Evolutionary conservation across 768 basidiomycete genomes (phyloP), one percentile per base, ranked within the genome.

Genomic region (Gloeopeniophorella convolvens): DNA sequence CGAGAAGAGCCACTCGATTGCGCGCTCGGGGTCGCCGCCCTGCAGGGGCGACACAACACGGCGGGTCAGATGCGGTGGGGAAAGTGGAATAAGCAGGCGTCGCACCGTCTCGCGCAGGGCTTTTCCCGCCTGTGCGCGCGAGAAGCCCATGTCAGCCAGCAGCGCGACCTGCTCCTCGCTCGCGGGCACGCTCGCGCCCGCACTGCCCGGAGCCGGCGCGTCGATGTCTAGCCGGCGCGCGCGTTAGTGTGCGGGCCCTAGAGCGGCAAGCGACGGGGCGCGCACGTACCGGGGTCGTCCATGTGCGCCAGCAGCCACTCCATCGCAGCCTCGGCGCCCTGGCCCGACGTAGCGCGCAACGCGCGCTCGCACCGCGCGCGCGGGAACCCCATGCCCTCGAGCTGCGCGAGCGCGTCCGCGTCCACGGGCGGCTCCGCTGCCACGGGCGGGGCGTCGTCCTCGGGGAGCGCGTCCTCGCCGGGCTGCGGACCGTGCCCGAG

Each of bases 1-100:
- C 50, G 77, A 89, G 72, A 98, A 97, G 18, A 98, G 69, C 95
- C 95, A 98, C 60, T 97, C 95, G 3, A 97, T 79, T 0, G 95
- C 94, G 20, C 90, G 82, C 59, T 94, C 92, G 1, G 79, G 67
- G 59, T 89, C 77, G 7, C 84, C 84, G 31, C 71, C 72, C 89
- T 91, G 59, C 1, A 55, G n/a, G n/a, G n/a, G n/a, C n/a, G n/a
- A n/a, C n/a, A n/a, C n/a, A n/a, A n/a, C n/a, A n/a, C n/a, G n/a
- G n/a, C n/a, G n/a, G n/a, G n/a, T n/a, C n/a, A n/a, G n/a, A n/a
- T n/a, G n/a, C n/a, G n/a, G n/a, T n/a, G n/a, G n/a, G n/a, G n/a
- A n/a, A n/a, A n/a, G n/a, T n/a, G 33, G 15, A 2, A 26, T n/a
- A 21, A 4, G n/a, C 12, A 24, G 8, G 27, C 28, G 0, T 73